These are phyloP conservation scores for Crithidia expoeki DNA, from an alignment of 208 protist genomes.

Conservation along the genomic window DNA sequence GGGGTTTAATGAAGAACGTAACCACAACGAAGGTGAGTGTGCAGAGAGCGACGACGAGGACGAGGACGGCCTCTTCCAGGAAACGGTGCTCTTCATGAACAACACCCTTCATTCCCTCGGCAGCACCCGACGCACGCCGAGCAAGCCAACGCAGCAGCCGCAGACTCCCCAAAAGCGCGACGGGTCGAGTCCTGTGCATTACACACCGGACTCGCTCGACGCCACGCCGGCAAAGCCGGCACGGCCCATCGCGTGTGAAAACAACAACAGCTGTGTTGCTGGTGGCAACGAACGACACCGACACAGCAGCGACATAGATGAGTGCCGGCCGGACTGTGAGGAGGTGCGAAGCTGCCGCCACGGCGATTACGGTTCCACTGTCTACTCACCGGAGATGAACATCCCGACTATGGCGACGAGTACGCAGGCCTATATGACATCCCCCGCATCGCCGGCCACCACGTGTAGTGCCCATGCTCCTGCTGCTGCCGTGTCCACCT, in stretches of 20 bases:
- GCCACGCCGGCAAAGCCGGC: constrained; percentile 19
- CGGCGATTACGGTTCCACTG: neutral
- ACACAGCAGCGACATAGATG: neutral
- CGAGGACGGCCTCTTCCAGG: constrained; percentile 35
- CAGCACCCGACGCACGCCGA: constrained; percentile 28
- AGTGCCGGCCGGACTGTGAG: constrained; percentile 7
- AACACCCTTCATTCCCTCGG: constrained; percentile 36
- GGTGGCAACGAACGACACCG: neutral
- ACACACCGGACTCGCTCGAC: constrained; percentile 22
- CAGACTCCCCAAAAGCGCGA: constrained; percentile 2
- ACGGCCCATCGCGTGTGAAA: no score
- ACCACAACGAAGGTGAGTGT: neutral
- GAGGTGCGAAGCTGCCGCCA: neutral
- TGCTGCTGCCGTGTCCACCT: neutral
- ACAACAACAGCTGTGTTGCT: no score
- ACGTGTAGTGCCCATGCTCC: neutral
- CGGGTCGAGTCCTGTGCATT: constrained; percentile 13
- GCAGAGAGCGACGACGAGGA: constrained; percentile 39
- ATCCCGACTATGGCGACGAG: constrained; percentile 14
- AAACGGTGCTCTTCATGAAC: constrained; percentile 41
- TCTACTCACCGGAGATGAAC: constrained; percentile 1
- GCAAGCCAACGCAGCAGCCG: constrained; percentile 4
- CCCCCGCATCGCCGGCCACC: constrained; percentile 4
- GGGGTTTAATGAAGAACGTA: neutral
- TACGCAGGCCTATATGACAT: constrained; percentile 9